Percentiles rank a stretch among this genome's conserved stretches.
These are phyloP conservation scores for Xerocomus amazonicus DNA, from an alignment of 1,284 basidiomycete species.

Conservation along the genomic window DNA sequence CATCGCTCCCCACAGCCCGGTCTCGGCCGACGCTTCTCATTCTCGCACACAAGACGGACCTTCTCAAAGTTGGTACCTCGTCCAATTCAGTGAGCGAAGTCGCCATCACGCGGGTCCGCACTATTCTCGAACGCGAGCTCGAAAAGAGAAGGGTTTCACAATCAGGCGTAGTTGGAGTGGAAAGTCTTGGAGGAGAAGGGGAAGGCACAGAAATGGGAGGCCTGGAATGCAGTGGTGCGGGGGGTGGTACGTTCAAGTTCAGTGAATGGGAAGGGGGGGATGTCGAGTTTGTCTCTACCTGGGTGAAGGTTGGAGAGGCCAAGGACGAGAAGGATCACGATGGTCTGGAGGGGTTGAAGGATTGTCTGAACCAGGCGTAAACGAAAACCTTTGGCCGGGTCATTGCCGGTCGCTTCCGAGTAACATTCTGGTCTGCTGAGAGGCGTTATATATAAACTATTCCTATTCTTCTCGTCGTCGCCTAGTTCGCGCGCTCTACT, in stretches of 20 bases:
- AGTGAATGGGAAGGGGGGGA: conserved; percentile 78
- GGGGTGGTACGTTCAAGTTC: conserved; percentile 58
- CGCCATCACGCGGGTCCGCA: conserved; percentile 65
- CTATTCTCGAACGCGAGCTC: conserved; percentile 75
- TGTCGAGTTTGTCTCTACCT: conserved; percentile 60
- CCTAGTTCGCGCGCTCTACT: no score
- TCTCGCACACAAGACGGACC: conserved; percentile 71
- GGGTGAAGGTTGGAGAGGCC: conserved; percentile 39
- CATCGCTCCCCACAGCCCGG: conserved; percentile 67
- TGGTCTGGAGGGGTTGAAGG: conserved; percentile 44
- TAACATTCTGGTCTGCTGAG: no score
- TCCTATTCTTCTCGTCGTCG: no score
- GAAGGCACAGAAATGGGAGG: conserved; percentile 58
- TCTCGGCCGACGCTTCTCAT: conserved; percentile 57
- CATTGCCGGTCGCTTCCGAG: no score
- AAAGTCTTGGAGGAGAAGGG: conserved; percentile 65
- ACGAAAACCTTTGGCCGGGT: no score
- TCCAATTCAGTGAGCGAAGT: conserved; percentile 45
- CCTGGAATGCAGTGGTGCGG: conserved; percentile 52
- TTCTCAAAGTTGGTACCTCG: conserved; percentile 52
- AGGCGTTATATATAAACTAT: no score
- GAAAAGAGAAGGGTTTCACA: conserved; percentile 68
- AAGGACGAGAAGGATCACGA: conserved; percentile 30
- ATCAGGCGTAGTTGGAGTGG: conserved; percentile 61
- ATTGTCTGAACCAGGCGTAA: conserved; percentile 44